Percentiles rank a stretch among this genome's conserved stretches.
These are phyloP conservation scores for Leptosphaerulina australis DNA, from an alignment of 2,329 filamentous ascomycete genomes.

Conservation along the genomic window DNA sequence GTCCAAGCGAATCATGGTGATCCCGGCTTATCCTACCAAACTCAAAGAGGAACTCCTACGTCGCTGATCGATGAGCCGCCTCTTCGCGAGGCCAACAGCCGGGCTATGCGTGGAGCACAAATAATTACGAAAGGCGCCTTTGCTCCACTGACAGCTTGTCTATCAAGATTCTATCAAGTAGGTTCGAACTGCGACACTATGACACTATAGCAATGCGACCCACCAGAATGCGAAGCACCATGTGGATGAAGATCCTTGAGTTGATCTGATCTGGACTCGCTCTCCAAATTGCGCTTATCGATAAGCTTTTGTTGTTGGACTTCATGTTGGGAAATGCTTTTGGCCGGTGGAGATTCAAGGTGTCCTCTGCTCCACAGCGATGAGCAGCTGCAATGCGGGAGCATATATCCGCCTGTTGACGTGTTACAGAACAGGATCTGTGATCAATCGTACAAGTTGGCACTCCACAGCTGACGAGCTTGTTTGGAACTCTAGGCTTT, in stretches of 20 bases:
- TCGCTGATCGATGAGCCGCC: slow-evolving; percentile 15
- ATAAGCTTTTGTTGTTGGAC: slow-evolving; percentile 19
- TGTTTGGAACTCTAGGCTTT: slow-evolving; percentile 9
- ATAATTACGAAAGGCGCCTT: not conserved
- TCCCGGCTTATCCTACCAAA: slow-evolving; percentile 16
- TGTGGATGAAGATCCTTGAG: slow-evolving; percentile 23
- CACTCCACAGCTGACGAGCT: slow-evolving; percentile 9
- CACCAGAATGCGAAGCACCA: slow-evolving; percentile 5
- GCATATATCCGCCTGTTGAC: slow-evolving; percentile 2
- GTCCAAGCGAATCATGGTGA: slow-evolving; percentile 31
- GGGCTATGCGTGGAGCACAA: slow-evolving; percentile 13
- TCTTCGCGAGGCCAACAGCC: slow-evolving; percentile 12
- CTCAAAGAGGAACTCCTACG: slow-evolving; percentile 15
- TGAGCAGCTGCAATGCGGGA: slow-evolving; percentile 11
- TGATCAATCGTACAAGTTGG: slow-evolving; percentile 3
- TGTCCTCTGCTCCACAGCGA: slow-evolving; percentile 16
- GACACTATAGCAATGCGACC: too few species aligned
- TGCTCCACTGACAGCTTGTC: slow-evolving; percentile 14
- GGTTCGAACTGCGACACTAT: not conserved
- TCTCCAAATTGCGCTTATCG: slow-evolving; percentile 20
- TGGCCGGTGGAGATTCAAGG: slow-evolving; percentile 7
- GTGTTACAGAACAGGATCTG: slow-evolving; percentile 9
- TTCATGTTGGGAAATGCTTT: slow-evolving; percentile 16
- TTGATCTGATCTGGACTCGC: slow-evolving; percentile 35
- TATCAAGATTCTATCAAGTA: not conserved